These are phyloP conservation scores for Lactarius hengduanensis DNA, from an alignment of 768 basidiomycete genomes.

Conservation along the genomic window DNA sequence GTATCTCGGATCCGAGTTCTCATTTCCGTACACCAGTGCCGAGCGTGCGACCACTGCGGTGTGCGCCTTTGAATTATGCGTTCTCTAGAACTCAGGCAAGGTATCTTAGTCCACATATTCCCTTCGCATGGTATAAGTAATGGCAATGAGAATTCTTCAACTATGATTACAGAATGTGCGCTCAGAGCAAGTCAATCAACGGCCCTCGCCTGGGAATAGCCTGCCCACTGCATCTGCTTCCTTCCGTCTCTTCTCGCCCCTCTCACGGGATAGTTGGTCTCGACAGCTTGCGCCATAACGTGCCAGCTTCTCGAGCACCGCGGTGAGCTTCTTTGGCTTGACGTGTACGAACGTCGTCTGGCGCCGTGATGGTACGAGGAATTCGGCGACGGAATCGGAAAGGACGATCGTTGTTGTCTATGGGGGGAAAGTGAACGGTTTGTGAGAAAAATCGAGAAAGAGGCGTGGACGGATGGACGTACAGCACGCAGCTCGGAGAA, in stretches of 20 bases:
- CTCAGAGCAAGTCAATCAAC: conserved; percentile 35
- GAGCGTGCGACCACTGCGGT: conserved; percentile 18
- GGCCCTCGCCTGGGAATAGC: conserved; percentile 66
- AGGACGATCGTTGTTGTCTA: conserved; percentile 74
- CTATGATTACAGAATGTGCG: conserved; percentile 8
- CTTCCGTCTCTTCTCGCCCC: conserved; percentile 68
- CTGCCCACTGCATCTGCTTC: conserved; percentile 78
- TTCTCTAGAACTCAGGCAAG: conserved; percentile 27
- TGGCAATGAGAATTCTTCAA: conserved; percentile 25
- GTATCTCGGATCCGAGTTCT: conserved; percentile 27
- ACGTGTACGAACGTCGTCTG: conserved; percentile 64
- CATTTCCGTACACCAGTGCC: conserved; percentile 19
- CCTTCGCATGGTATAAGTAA: conserved; percentile 23
- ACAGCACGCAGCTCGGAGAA: conserved; percentile 82
- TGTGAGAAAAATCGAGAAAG: neutral
- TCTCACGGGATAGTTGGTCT: conserved; percentile 57
- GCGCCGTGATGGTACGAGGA: conserved; percentile 67
- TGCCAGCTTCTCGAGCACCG: conserved; percentile 76
- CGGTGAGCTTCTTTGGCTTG: conserved; percentile 68
- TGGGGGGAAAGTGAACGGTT: neutral
- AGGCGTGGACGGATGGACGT: conserved; percentile 33
- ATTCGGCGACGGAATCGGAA: conserved; percentile 73
- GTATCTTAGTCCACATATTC: conserved; percentile 27
- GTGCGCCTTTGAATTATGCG: conserved; percentile 21
- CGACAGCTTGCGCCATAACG: conserved; percentile 63